Conservation (phyloP, 352 stramenopile species). For the Globisporangium camurandrum region DNA sequence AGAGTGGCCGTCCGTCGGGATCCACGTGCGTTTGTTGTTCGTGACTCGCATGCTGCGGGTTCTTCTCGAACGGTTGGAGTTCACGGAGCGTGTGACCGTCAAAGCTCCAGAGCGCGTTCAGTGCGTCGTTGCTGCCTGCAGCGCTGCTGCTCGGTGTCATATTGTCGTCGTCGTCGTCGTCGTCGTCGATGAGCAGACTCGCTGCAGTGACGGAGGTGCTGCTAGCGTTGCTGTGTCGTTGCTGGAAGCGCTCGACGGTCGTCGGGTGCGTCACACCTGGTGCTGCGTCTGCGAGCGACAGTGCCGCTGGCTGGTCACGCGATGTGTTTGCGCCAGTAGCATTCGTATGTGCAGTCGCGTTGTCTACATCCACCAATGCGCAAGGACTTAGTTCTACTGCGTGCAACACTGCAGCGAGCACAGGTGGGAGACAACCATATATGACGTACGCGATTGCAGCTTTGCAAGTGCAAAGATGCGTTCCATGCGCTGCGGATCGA, state of each 20-base stretch:
- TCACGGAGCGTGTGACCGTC: slow-evolving; percentile 44
- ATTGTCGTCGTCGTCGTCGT: background rate
- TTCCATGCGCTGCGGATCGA: slow-evolving; percentile 46
- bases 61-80: slow-evolving; percentile 29
- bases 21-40: slow-evolving; percentile 23
- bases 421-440: too few species aligned
- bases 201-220: background rate
- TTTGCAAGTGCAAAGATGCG: slow-evolving; percentile 35
- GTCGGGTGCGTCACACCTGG: background rate
- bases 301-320: background rate
- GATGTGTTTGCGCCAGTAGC: background rate
- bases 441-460: slow-evolving; percentile 13
- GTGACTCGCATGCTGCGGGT: slow-evolving; percentile 17
- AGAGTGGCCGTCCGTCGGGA: slow-evolving; percentile 32
- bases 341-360: background rate
- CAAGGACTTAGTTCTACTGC: too few species aligned
- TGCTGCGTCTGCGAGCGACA: background rate
- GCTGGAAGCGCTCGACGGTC: too few species aligned
- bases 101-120: slow-evolving; percentile 66
- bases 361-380: too few species aligned
- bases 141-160: slow-evolving; percentile 10
- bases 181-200: background rate
- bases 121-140: slow-evolving; percentile 26
- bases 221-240: background rate
- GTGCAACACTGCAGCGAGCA: too few species aligned